Base-by-base conservation (phyloP, 495 filamentous ascomycete species). In the Neurospora tetraspora region DNA sequence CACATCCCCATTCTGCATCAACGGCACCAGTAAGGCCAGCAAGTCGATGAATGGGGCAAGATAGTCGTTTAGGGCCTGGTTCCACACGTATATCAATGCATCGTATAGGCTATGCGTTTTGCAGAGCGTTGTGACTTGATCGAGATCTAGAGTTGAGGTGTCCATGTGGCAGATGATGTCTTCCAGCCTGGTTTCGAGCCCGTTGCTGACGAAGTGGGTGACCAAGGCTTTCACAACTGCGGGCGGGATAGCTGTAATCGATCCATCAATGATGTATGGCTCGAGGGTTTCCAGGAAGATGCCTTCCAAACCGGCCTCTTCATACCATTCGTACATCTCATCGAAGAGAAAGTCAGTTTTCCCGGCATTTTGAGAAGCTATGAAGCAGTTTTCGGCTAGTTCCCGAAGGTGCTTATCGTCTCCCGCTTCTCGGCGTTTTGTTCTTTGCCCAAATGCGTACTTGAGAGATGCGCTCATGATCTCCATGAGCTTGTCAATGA, bases 11-110 rank as follows among this genome's bases (percentile, higher is more conserved):
- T 87, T 85, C 70, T 88, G 83, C 69, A 86, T 81, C 34, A 90
- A 72, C 23, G 88, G 87, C 74, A 89, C 84, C 70, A 96, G 85
- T 4, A 96, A 81, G n/a, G 86, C 80, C 59, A 99, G 81, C 14
- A 99, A 87, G 74, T 97, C 94, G 77, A 93, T 89, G 43, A 98
- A 82, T 18, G 95, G 95, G 0, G 95, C 94, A 71, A 97, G 91
- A 76, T 95, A 97, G 81, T 99, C 96, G 75, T 83, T 83, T 36
- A 99, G 81, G 40, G 92, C 94, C 79, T 93, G 91, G 70, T 96
- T 98, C 95, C 96, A 99, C 72, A 98, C 92, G 80, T 98, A 98
- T 69, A 97, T 92, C 75, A 97, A 89, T 12, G 96, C 96, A 83
- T 99, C 96, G 76, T 97, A 98, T 7, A 99, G 89, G 70, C 91